Base-by-base conservation (phyloP, 2,329 filamentous ascomycete species). In the Epichloe coenophiala region DNA sequence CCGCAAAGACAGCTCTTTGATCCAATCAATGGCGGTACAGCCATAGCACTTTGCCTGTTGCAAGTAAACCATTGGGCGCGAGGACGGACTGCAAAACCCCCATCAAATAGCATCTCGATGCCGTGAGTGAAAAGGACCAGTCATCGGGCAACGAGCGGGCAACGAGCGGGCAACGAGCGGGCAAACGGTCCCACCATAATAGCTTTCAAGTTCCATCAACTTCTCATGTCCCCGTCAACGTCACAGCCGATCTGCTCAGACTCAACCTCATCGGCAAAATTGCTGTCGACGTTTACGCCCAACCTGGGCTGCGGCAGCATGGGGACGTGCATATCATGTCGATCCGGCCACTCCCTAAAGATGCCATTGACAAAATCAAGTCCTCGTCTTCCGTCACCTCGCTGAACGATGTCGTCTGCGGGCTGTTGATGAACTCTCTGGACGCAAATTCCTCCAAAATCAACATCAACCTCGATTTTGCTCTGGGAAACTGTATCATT, bases 301-400 rank as follows among this genome's bases (percentile, higher is more conserved):
- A 11, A 12, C 17, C 27, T 19, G 40, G 12, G 7, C 37, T 19
- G 45, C 31, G 40, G 13, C 46, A 51, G 23, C 46, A 53, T 49
- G 52, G 46, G 49, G 38, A 27, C 39, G 36, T 43, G 31, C 35
- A 53, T 58, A 63, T 55, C 65, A 81, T 81, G 77, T 77, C 74
- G 54, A 91, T 93, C 61, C 73, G 74, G 56, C 80, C 74, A 47
- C 75, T 95, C 53, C 85, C 88, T 12, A 68, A 77, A 38, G 74
- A 86, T 57, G 87, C 86, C 51, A 74, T 81, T 58, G 79, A 84
- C 45, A 87, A 89, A 63, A 84, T 98, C 68, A 86, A 84, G 62
- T 95, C 91, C 0, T 94, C 91, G 0, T 80, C 81, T n/a, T 73
- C 77, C 50, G 84, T 97, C 58, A 85, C 81, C 2, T 84, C 81